Percentiles rank a stretch among this genome's conserved stretches.
These are phyloP conservation scores for Apiospora arundinis DNA, from an alignment of 2,329 filamentous ascomycete genomes.

Conservation along the genomic window DNA sequence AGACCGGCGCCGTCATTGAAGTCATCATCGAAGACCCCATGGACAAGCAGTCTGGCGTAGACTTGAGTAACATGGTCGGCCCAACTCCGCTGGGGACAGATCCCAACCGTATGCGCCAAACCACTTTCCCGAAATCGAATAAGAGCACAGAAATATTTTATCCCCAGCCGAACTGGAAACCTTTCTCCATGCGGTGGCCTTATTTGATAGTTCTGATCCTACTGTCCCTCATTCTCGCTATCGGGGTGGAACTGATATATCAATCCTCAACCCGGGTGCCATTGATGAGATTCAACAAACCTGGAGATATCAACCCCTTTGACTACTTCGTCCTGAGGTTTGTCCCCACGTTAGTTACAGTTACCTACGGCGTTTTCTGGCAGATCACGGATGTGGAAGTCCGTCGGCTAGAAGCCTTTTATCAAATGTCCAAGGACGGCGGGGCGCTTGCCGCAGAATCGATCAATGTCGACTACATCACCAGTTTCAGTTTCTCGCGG, in stretches of 20 bases:
- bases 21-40: conserved; percentile 56
- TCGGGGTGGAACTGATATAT: conserved; percentile 61
- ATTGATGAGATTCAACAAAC: conserved; percentile 56
- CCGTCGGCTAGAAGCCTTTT: conserved; percentile 70
- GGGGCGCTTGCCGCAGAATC: conserved; percentile 69
- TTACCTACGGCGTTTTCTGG: conserved; percentile 69
- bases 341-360: conserved; percentile 65
- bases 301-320: conserved; percentile 55
- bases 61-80: conserved; percentile 59
- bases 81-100: conserved; percentile 38
- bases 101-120: conserved; percentile 42
- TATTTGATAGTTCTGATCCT: conserved; percentile 62
- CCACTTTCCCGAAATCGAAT: conserved; percentile 45
- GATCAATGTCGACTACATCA: conserved; percentile 77
- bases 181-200: conserved; percentile 68
- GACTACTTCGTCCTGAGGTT: conserved; percentile 70
- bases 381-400: conserved; percentile 71
- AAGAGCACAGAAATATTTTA: conserved; percentile 60
- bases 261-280: conserved; percentile 53
- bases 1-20: conserved; percentile 64
- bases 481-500: conserved; percentile 68
- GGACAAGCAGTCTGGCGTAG: conserved; percentile 45
- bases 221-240: conserved; percentile 59
- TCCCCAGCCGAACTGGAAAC: conserved; percentile 71
- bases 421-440: conserved; percentile 65